A percentile compares a stretch with the other conserved stretches of the same genome.
Evolutionary conservation across 2,329 filamentous ascomycete species (phyloP).

Genomic region (Cytospora mali): DNA sequence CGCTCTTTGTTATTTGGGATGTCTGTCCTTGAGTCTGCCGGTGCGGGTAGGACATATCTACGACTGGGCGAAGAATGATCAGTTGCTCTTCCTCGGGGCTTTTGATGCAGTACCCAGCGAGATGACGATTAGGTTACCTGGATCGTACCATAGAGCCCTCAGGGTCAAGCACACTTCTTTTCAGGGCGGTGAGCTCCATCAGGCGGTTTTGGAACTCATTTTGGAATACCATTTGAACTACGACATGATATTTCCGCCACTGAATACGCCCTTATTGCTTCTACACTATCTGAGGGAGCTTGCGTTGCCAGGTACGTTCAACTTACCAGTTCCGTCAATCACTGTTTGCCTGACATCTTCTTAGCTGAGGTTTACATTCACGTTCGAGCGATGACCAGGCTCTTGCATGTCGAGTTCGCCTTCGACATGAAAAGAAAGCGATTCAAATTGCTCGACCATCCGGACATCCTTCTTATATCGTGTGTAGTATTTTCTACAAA

Average conservation of each 20-base stretch:
- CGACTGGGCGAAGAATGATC: slow-evolving; percentile 66
- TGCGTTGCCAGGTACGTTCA: slow-evolving; percentile 68
- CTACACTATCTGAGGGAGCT: slow-evolving; percentile 72
- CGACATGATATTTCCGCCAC: slow-evolving; percentile 68
- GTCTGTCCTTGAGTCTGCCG: slow-evolving; percentile 74
- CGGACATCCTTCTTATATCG: slow-evolving; percentile 74
- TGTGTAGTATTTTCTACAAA: slow-evolving; percentile 78
- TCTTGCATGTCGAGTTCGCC: slow-evolving; percentile 56
- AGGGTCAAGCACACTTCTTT: slow-evolving; percentile 52
- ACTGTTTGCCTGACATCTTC: slow-evolving; percentile 34
- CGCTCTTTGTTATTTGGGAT: slow-evolving; percentile 77
- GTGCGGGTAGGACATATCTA: slow-evolving; percentile 74
- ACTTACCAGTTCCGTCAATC: neutral
- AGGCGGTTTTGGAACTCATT: slow-evolving; percentile 62
- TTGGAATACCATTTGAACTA: slow-evolving; percentile 69
- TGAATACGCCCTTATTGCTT: slow-evolving; percentile 71
- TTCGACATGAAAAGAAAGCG: slow-evolving; percentile 54
- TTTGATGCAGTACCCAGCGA: slow-evolving; percentile 51
- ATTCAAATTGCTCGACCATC: slow-evolving; percentile 59
- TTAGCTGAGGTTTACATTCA: slow-evolving; percentile 66
- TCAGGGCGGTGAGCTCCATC: slow-evolving; percentile 63
- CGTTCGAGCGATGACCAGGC: slow-evolving; percentile 57
- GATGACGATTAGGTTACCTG: slow-evolving; percentile 67
- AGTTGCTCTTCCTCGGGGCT: slow-evolving; percentile 72
- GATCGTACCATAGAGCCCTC: slow-evolving; percentile 60